A percentile compares a stretch with the other conserved stretches of the same genome.
Conservation (phyloP, 1,139 yeast genomes). For the Maudiozyma humilis region DNA sequence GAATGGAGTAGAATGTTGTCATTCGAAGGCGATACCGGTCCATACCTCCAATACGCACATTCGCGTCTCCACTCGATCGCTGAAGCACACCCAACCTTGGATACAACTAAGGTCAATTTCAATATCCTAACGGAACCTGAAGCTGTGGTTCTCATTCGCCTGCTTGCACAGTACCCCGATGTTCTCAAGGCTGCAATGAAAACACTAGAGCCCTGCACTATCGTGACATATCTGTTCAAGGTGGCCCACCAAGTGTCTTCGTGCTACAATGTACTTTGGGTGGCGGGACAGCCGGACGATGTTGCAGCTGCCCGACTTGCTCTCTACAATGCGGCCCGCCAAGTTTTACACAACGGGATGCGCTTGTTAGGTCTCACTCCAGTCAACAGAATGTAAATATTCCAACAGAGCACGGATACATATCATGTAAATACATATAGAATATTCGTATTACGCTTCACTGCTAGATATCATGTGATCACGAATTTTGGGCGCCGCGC, state of each 20-base stretch:
- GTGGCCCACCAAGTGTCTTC: slow-evolving; percentile 90
- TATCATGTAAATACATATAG: neutral
- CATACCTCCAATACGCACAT: slow-evolving; percentile 96
- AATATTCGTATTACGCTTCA: too few species aligned
- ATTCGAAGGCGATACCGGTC: slow-evolving; percentile 99
- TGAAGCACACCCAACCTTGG: slow-evolving; percentile 57
- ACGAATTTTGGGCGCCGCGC: too few species aligned
- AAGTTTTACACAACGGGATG: slow-evolving; percentile 87
- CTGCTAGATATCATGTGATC: too few species aligned
- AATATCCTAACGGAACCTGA: slow-evolving; percentile 66
- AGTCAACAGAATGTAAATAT: slow-evolving; percentile 88
- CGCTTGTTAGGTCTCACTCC: slow-evolving; percentile 85
- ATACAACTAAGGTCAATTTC: slow-evolving; percentile 52
- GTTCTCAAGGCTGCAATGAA: slow-evolving; percentile 71
- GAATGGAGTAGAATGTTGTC: slow-evolving; percentile 98
- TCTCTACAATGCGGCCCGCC: slow-evolving; percentile 80
- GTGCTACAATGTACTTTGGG: slow-evolving; percentile 93
- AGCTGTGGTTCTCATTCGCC: slow-evolving; percentile 64
- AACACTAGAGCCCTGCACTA: slow-evolving; percentile 85
- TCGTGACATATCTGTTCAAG: slow-evolving; percentile 87
- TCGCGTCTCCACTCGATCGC: slow-evolving; percentile 92
- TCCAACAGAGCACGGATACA: neutral
- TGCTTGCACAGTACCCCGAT: slow-evolving; percentile 87
- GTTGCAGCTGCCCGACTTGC: slow-evolving; percentile 89
- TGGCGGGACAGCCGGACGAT: slow-evolving; percentile 86